phyloP scores from a whole-genome alignment of 2,329 filamentous ascomycete genomes.

The Pestalotiopsis sp. region DNA sequence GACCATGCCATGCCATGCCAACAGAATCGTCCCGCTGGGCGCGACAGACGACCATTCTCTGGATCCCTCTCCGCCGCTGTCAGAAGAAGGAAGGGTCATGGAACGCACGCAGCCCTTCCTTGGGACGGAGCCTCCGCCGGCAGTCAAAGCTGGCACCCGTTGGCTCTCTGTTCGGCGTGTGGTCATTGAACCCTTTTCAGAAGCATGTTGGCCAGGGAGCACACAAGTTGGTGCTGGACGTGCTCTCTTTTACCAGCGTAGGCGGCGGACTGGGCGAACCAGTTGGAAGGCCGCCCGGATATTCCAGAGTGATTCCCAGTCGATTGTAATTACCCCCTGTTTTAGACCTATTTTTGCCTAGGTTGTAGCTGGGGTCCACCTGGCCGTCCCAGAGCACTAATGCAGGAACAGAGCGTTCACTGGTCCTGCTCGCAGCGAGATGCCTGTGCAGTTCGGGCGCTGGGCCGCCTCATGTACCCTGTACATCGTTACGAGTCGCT shows the following conservation, averaged over 20 bases:
- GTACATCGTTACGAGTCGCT: background rate
- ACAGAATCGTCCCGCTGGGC: background rate
- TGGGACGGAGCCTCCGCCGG: background rate
- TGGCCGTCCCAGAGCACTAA: constrained; percentile 11
- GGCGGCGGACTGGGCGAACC: background rate
- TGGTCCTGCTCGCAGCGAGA: background rate
- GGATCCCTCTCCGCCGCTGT: background rate
- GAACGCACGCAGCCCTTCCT: background rate
- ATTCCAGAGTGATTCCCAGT: background rate
- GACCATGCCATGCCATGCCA: background rate
- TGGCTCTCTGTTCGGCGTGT: background rate
- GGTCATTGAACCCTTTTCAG: background rate
- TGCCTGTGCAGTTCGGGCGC: background rate
- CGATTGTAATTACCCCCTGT: constrained; percentile 13
- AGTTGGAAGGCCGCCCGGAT: background rate
- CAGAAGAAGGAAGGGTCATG: background rate
- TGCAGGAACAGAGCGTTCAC: constrained; percentile 15
- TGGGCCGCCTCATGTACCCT: background rate
- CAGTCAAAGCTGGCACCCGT: background rate
- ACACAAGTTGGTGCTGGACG: background rate
- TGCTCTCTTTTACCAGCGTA: background rate
- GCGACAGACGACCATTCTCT: background rate
- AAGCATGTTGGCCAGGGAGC: background rate
- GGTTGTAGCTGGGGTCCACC: background rate
- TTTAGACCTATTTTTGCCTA: constrained; percentile 18